Conservation (phyloP, 768 basidiomycete genomes). For the Mycena epipterygia region DNA sequence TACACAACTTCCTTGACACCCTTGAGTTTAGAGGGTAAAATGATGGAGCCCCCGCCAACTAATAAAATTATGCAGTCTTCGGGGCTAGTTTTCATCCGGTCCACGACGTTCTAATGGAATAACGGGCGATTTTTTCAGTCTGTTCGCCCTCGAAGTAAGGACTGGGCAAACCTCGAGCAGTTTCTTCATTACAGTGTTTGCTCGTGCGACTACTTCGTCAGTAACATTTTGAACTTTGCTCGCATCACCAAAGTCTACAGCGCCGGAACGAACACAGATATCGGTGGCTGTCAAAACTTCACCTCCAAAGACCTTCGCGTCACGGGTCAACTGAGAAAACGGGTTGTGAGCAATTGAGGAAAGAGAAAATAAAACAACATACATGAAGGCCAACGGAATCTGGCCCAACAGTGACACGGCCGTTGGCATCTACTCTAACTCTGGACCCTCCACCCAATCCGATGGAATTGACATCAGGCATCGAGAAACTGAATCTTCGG, state of each 20-base stretch:
- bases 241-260: constrained; percentile 37
- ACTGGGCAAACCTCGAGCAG: constrained; percentile 42
- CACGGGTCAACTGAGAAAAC: constrained; percentile 48
- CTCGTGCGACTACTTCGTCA: constrained; percentile 29
- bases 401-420: constrained; percentile 68
- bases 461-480: constrained; percentile 69
- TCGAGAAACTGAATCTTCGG: constrained; percentile 55
- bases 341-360: not conserved
- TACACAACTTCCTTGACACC: constrained; percentile 62
- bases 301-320: constrained; percentile 71
- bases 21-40: constrained; percentile 63
- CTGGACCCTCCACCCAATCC: constrained; percentile 77
- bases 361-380: constrained; percentile 38
- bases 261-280: constrained; percentile 55
- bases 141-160: not conserved
- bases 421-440: constrained; percentile 51
- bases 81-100: constrained; percentile 75
- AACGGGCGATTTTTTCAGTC: not conserved
- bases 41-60: constrained; percentile 76
- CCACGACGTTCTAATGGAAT: constrained; percentile 64
- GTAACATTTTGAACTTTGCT: constrained; percentile 32
- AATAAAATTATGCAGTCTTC: constrained; percentile 70
- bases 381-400: constrained; percentile 72
- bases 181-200: constrained; percentile 37
- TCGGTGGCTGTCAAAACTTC: constrained; percentile 72